Percentiles rank a stretch among this genome's conserved stretches.
Conservation (phyloP, 768 basidiomycete genomes). For the Amanita subjunquillea region DNA sequence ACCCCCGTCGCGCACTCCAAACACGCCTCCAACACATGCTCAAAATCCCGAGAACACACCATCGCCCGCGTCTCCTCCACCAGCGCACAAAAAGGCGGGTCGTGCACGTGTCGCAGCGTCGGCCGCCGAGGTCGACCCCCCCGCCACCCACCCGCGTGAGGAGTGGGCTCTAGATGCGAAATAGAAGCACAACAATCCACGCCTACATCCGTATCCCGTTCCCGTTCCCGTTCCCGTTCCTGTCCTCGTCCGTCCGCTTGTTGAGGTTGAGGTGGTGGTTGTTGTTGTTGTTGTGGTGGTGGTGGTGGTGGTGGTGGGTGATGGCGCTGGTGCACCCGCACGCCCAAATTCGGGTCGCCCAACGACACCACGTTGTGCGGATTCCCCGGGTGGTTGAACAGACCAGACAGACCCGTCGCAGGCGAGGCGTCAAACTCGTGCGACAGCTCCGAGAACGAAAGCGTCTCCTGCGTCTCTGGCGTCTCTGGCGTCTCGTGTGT, state of each 20-base stretch:
- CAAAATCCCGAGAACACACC: slow-evolving; percentile 60
- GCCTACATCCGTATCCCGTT: not conserved
- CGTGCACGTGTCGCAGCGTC: slow-evolving; percentile 9
- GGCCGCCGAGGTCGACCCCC: not conserved
- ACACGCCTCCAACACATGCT: slow-evolving; percentile 57
- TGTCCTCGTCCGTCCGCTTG: too few relatives aligned
- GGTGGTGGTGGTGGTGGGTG: too few relatives aligned
- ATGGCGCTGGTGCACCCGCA: too few relatives aligned
- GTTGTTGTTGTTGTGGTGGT: too few relatives aligned
- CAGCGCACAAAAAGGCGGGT: slow-evolving; percentile 48
- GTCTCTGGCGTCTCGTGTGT: not conserved
- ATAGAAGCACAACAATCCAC: slow-evolving; percentile 3
- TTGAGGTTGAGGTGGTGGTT: too few relatives aligned
- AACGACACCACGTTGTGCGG: slow-evolving; percentile 1
- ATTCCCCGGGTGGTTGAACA: slow-evolving; percentile 6
- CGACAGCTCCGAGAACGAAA: slow-evolving; percentile 19
- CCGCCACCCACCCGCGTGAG: too few relatives aligned
- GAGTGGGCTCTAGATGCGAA: not conserved
- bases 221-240: not conserved
- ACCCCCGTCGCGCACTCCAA: slow-evolving; percentile 61
- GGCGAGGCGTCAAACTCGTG: slow-evolving; percentile 19
- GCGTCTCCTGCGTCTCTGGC: too few relatives aligned
- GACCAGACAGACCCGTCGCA: slow-evolving; percentile 10
- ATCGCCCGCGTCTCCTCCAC: slow-evolving; percentile 59
- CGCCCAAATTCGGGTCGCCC: too few relatives aligned